Percentiles rank a stretch among this genome's conserved stretches.
Evolutionary conservation across 768 basidiomycete species (phyloP).

Genomic region (Glaciozyma martinii): DNA sequence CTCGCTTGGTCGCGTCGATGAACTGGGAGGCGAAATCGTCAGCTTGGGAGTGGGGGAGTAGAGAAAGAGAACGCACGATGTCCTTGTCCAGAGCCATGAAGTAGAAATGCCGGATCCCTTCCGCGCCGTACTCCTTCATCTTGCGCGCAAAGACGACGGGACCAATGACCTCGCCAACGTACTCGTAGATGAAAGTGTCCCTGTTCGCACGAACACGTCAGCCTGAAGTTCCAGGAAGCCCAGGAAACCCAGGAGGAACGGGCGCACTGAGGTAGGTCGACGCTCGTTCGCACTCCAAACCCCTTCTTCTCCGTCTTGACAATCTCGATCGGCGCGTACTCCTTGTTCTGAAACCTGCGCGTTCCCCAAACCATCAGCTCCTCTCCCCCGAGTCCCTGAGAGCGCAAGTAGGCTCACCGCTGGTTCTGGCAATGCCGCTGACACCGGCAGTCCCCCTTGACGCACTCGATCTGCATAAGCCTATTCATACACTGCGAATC

Average conservation of each 20-base stretch:
- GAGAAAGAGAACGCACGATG: conserved; percentile 54
- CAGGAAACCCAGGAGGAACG: neutral
- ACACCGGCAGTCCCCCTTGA: conserved; percentile 81
- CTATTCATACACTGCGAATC: conserved; percentile 93
- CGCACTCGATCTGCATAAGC: conserved; percentile 91
- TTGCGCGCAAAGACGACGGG: conserved; percentile 79
- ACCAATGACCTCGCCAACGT: conserved; percentile 91
- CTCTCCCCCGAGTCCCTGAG: neutral
- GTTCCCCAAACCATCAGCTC: conserved; percentile 1
- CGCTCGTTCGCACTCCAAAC: conserved; percentile 74
- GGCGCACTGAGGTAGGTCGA: conserved; percentile 42
- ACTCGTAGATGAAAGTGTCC: conserved; percentile 91
- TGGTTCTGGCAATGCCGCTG: conserved; percentile 78
- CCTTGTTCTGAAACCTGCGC: conserved; percentile 69
- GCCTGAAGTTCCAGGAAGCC: neutral
- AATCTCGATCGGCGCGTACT: conserved; percentile 79
- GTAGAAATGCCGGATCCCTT: conserved; percentile 93
- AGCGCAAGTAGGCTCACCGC: conserved; percentile 50
- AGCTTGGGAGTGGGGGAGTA: neutral
- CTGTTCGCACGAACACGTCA: conserved; percentile 42
- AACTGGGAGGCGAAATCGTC: conserved; percentile 48
- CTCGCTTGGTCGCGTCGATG: conserved; percentile 94
- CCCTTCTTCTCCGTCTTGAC: conserved; percentile 94
- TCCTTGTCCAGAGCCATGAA: conserved; percentile 99
- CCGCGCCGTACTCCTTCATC: conserved; percentile 84